A percentile compares a stretch with the other conserved stretches of the same genome.
phyloP scores from a whole-genome alignment of 768 basidiomycete species.

The Suillus subluteus region DNA sequence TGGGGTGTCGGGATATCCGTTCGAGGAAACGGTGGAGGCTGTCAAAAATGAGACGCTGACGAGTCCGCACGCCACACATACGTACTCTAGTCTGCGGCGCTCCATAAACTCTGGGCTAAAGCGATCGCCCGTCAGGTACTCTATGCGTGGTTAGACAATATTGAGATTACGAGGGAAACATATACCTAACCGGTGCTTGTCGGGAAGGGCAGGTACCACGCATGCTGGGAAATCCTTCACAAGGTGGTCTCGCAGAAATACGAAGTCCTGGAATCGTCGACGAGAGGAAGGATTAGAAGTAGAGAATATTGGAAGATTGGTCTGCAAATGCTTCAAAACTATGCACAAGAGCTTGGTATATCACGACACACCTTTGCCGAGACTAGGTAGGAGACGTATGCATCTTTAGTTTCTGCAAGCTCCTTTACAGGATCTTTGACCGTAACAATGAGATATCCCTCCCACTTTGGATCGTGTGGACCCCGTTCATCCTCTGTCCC shows the following conservation, averaged over 20 bases:
- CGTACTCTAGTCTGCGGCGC: conserved; percentile 84
- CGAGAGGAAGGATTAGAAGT: conserved; percentile 73
- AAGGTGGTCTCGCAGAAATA: conserved; percentile 88
- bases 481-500: conserved; percentile 65
- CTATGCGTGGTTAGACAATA: conserved; percentile 43
- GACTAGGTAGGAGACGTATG: conserved; percentile 94
- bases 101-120: conserved; percentile 99
- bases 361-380: conserved; percentile 70
- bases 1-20: conserved; percentile 91
- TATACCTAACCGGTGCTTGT: conserved; percentile 94
- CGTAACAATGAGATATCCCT: conserved; percentile 78
- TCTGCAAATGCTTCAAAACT: conserved; percentile 52
- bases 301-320: conserved; percentile 87
- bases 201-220: conserved; percentile 95
- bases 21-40: conserved; percentile 94
- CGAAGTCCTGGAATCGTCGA: conserved; percentile 96
- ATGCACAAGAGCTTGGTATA: conserved; percentile 1
- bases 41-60: conserved; percentile 5
- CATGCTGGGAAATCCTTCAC: conserved; percentile 94
- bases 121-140: conserved; percentile 96
- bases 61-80: conserved; percentile 10
- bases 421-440: conserved; percentile 96
- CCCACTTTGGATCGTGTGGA: conserved; percentile 88
- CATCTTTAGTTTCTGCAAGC: conserved; percentile 95
- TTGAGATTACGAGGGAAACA: conserved; percentile 14